A percentile compares a stretch with the other conserved stretches of the same genome.
Conservation (phyloP, 176 grass and related monocot species). For the Cenchrus purpureus region DNA sequence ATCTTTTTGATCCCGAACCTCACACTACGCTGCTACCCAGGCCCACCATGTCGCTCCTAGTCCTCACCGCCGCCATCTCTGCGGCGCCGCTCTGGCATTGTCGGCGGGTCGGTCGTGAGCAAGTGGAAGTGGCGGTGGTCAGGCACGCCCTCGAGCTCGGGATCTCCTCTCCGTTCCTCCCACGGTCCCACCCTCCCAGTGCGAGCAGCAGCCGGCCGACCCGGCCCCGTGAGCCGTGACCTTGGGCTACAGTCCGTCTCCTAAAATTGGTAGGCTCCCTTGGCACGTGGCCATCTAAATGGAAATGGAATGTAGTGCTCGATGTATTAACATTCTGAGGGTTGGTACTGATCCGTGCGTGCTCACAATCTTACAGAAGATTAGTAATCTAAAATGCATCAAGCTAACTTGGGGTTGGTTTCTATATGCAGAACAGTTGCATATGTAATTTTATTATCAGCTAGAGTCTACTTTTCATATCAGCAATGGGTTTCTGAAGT, state of each 20-base stretch:
- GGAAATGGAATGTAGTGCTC: no score
- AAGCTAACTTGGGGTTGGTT: background rate
- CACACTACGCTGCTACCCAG: no score
- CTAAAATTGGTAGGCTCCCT: background rate
- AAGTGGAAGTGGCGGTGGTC: background rate
- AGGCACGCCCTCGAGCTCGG: background rate
- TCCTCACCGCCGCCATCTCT: background rate
- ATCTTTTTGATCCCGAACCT: no score
- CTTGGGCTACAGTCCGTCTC: no score
- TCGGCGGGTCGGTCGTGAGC: background rate
- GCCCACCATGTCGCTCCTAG: no score
- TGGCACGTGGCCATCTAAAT: no score
- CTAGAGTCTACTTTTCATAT: background rate
- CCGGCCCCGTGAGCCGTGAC: no score
- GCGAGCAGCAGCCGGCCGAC: no score
- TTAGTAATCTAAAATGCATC: background rate
- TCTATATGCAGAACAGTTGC: background rate
- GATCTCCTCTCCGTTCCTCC: background rate
- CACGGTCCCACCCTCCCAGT: background rate
- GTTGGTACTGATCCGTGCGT: background rate
- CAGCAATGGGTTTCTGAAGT: background rate
- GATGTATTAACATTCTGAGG: background rate
- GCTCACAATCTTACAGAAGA: background rate
- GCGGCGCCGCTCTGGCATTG: background rate
- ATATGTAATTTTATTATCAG: no score